Base-by-base conservation (phyloP, 345 rosid genomes). In the Lumnitzera littorea region DNA sequence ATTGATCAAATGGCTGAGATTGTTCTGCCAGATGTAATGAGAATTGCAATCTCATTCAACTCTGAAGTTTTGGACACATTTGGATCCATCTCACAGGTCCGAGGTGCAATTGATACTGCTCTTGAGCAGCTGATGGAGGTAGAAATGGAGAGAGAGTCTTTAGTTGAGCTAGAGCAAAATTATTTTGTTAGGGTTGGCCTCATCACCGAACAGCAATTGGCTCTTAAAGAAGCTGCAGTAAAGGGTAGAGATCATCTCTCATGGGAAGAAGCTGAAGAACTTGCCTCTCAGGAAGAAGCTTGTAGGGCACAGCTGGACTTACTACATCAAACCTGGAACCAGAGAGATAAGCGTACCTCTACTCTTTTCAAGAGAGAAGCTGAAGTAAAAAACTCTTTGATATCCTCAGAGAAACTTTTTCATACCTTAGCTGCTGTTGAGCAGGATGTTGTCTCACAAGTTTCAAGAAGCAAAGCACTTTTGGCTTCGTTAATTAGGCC, bases 261-360 rank as follows among this genome's bases (percentile, higher is more conserved):
- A 16, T 91, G 98, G 96, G 98, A 91, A 78, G 98, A 91, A 73
- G 98, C 96, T 52, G 98, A 91, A 80, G 96, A 91, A 76, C 84
- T 91, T 57, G 88, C 88, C 62, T 84, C 98, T 58, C 98, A 91
- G 74, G 98, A 88, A 82, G 98, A 91, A 81, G 85, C 94, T 74
- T 91, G 89, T 72, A 78, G 88, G 77, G 86, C 80, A 57, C 91
- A 84, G 78, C 81, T 91, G 70, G 92, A 84, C 67, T 81, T 82
- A 62, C 94, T 91, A 64, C 91, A 88, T 70, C 89, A 78, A 68
- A 68, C 88, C 55, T 91, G 97, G 97, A 84, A 81, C 70, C 90
- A 81, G 67, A 84, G 79, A 71, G 96, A 88, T 56, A 70, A 78
- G 60, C 80, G 76, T 53, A 69, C 75, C 70, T 72, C 87, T 74